Base-by-base conservation (phyloP, 306 rosid species). In the Albizia julibrissin region DNA sequence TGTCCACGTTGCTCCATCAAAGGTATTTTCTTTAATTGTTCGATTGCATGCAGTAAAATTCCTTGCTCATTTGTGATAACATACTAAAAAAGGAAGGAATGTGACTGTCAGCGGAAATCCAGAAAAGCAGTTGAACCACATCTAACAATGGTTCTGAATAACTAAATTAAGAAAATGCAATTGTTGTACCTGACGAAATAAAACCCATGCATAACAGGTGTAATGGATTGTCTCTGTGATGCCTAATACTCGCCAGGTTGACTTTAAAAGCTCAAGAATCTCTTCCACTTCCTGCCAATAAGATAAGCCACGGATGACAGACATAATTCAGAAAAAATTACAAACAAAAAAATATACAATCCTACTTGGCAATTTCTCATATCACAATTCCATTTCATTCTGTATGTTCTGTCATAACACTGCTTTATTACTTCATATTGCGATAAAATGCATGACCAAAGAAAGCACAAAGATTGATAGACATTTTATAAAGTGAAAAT, bases 201-300 rank as follows among this genome's bases (percentile, higher is more conserved):
- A 86, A 77, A 95, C 97, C 99, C 99, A 95, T 80, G 96, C 95
- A 91, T 88, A 93, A 88, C 98, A 90, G 72, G 99, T 93, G 80
- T 84, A 84, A 86, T 95, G 99, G 72, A 95, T 91, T 81, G 99
- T 95, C 96, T 95, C 99, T 10, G 92, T 92, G 84, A 95, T 91
- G 69, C 99, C 99, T 82, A 95, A 89, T 86, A 95, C 94, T 83
- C 97, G 97, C 99, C 99, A 95, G 44, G 99, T 92, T 14, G 98
- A 95, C 92, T 92, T 95, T 82, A 95, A 76, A 65, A 95, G 98
- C 87, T 95, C 99, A 43, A 95, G 99, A 83, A 95, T 90, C 84
- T 95, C 97, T 84, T 93, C 99, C 79, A 91, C 94, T 89, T 93
- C 99, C 99, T 95, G 88, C 70, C 85, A 84, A 83, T 85, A 87